Evolutionary conservation across 225 moss, liverwort and hornwort genomes (phyloP).

Genomic region (Lunularia cruciata): DNA sequence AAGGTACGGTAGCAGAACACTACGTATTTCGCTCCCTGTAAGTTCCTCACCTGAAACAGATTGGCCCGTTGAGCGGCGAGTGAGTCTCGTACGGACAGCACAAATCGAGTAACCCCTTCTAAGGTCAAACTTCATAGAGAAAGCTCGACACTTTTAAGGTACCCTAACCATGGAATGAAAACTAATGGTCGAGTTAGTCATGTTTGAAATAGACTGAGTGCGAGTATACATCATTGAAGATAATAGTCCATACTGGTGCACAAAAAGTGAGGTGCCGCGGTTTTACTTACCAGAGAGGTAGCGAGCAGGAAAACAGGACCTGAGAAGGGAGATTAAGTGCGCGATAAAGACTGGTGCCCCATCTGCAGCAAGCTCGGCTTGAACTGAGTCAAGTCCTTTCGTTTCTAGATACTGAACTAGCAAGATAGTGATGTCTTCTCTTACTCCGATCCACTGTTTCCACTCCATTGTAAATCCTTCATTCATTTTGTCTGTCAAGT

Average conservation of each 20-base stretch:
- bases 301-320: constrained; percentile 49
- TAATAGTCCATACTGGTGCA: too few relatives aligned
- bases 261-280: too few relatives aligned
- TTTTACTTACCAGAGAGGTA: constrained; percentile 47
- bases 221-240: too few relatives aligned
- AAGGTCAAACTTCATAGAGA: too few relatives aligned
- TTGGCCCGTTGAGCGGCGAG: too few relatives aligned
- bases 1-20: constrained; percentile 28
- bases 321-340: constrained; percentile 63
- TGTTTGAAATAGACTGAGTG: too few relatives aligned
- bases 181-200: too few relatives aligned
- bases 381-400: constrained; percentile 51
- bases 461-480: constrained; percentile 35
- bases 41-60: constrained; percentile 24
- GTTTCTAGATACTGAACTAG: constrained; percentile 48
- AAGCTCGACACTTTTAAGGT: too few relatives aligned
- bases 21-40: constrained; percentile 23
- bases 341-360: constrained; percentile 51
- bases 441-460: constrained; percentile 50
- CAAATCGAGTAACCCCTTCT: too few relatives aligned
- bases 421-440: constrained; percentile 53
- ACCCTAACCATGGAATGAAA: too few relatives aligned
- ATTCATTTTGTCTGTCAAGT: constrained; percentile 34
- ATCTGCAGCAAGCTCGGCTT: constrained; percentile 51
- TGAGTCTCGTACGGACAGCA: too few relatives aligned